phyloP scores from a whole-genome alignment of 176 grass and related monocot species.

The Triticum dicoccoides region DNA sequence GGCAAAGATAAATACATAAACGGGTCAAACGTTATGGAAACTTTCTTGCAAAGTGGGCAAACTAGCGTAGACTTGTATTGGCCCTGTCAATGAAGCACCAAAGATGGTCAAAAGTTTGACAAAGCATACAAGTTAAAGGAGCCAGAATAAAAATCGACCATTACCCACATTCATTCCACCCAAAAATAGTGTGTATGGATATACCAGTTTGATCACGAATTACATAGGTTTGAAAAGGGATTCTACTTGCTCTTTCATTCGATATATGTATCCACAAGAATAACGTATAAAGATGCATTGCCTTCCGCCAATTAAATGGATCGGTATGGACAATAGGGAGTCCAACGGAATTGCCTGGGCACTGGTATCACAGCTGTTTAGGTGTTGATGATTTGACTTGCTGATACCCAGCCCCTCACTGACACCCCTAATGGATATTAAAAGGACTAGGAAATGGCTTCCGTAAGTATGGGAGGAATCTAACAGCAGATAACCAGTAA shows the following conservation, averaged over 20 bases:
- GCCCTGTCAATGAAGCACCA: slow-evolving; percentile 62
- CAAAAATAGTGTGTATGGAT: neutral
- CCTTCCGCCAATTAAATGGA: neutral
- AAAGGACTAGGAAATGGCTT: neutral
- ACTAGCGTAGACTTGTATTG: slow-evolving; percentile 96
- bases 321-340: neutral
- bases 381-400: neutral
- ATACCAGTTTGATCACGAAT: neutral
- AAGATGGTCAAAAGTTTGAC: slow-evolving; percentile 19
- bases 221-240: neutral
- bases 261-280: neutral
- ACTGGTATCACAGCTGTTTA: neutral
- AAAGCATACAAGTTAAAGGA: neutral
- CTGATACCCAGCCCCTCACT: neutral
- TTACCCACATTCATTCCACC: neutral
- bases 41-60: slow-evolving; percentile 84
- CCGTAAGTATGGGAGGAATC: neutral
- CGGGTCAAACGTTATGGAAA: slow-evolving; percentile 90
- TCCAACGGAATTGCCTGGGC: neutral
- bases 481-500: neutral
- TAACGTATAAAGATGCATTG: neutral
- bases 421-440: neutral
- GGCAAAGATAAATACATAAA: slow-evolving; percentile 98
- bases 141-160: neutral
- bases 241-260: neutral